phyloP scores from a whole-genome alignment of 2,329 filamentous ascomycete genomes.

The Arthrobotrys musiformis region DNA sequence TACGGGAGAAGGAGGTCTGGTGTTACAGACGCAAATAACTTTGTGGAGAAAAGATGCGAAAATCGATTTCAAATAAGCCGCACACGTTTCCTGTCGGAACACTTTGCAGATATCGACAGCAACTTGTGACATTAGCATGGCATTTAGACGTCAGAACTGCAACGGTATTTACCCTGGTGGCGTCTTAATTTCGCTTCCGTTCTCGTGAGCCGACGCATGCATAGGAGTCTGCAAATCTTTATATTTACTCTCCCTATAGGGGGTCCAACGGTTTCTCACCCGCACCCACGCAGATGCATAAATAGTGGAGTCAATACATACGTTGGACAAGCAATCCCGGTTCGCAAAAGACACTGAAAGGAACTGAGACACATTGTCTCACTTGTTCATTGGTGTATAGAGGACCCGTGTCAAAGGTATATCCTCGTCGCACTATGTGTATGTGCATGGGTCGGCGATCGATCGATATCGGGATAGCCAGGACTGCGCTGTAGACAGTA shows the following conservation, averaged over 20 bases:
- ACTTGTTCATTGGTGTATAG: slow-evolving; percentile 1
- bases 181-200: slow-evolving; percentile 13
- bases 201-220: neutral
- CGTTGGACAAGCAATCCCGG: neutral
- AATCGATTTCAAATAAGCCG: neutral
- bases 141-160: neutral
- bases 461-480: slow-evolving; percentile 23
- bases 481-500: neutral
- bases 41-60: neutral
- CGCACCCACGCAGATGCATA: neutral
- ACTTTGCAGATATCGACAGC: neutral
- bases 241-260: neutral
- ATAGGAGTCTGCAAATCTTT: neutral
- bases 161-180: slow-evolving; percentile 1
- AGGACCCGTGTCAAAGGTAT: neutral
- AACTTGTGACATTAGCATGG: neutral
- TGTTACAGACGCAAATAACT: neutral
- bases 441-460: slow-evolving; percentile 31
- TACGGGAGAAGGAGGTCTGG: neutral
- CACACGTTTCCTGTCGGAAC: neutral
- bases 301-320: neutral
- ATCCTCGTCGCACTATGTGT: neutral
- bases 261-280: slow-evolving; percentile 4
- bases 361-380: slow-evolving; percentile 34
- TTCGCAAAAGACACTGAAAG: neutral